Conservation (phyloP, 352 stramenopile genomes). For the Phytophthora sp. region DNA sequence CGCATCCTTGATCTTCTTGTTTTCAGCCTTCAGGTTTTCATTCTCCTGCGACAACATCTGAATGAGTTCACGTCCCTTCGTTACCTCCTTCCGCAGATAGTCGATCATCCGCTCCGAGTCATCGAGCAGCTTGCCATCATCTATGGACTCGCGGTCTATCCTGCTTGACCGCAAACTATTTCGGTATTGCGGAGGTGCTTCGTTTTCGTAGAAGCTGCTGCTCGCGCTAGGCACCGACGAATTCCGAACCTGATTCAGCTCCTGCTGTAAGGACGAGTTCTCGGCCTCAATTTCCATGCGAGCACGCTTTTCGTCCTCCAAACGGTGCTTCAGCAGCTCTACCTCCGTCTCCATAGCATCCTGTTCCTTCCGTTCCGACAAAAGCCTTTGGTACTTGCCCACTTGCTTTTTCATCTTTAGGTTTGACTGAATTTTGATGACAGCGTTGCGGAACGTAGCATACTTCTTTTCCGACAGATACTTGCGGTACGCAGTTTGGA, state of each 20-base stretch:
- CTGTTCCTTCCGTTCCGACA: constrained; percentile 72
- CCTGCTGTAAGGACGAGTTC: constrained; percentile 76
- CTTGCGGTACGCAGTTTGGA: constrained; percentile 67
- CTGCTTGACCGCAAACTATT: constrained; percentile 39
- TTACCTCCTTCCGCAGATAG: constrained; percentile 80
- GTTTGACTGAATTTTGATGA: constrained; percentile 73
- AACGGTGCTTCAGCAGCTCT: constrained; percentile 68
- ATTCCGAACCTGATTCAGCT: constrained; percentile 66
- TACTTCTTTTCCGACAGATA: constrained; percentile 58
- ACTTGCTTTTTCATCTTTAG: constrained; percentile 84
- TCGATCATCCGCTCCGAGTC: constrained; percentile 89
- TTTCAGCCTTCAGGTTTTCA: constrained; percentile 84
- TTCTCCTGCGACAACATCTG: constrained; percentile 74
- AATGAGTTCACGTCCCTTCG: constrained; percentile 76
- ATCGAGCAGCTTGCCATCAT: constrained; percentile 76
- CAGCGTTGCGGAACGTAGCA: constrained; percentile 61
- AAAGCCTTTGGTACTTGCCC: constrained; percentile 65
- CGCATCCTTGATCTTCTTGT: constrained; percentile 92
- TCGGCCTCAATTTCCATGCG: constrained; percentile 75
- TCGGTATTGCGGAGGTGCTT: constrained; percentile 30
- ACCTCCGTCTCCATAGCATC: constrained; percentile 81
- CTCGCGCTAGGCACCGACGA: constrained; percentile 40
- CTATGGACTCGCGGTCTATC: constrained; percentile 50
- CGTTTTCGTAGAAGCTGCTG: constrained; percentile 54
- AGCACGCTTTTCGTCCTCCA: constrained; percentile 81